Percentiles rank a stretch among this genome's conserved stretches.
These are phyloP conservation scores for Dunaliella primolecta DNA, from an alignment of 139 green algal species.

Conservation along the genomic window DNA sequence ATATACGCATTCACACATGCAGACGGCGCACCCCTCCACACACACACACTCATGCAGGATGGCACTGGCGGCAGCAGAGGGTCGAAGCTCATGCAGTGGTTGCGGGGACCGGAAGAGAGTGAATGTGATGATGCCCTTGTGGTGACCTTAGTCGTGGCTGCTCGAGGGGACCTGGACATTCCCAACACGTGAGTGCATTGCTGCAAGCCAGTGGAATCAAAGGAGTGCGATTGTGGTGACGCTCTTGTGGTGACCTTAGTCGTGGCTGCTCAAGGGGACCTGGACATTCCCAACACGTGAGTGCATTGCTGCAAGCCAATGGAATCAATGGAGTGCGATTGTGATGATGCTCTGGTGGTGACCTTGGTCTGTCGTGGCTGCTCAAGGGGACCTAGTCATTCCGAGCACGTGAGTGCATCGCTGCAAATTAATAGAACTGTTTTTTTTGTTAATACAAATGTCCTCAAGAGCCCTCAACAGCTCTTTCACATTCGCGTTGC, in stretches of 20 bases:
- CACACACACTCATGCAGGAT: no score
- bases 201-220: no score
- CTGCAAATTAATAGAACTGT: neutral
- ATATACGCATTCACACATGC: no score
- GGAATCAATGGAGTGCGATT: neutral
- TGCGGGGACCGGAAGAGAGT: neutral
- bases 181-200: neutral
- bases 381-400: conserved; percentile 2
- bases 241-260: conserved; percentile 26
- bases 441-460: no score
- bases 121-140: conserved; percentile 19
- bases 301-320: neutral
- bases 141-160: conserved; percentile 22
- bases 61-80: neutral
- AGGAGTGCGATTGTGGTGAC: conserved; percentile 8
- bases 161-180: conserved; percentile 7
- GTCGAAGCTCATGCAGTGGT: neutral
- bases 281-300: conserved; percentile 3
- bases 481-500: no score
- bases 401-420: neutral
- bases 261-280: neutral
- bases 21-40: no score
- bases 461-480: no score
- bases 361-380: conserved; percentile 17
- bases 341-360: conserved; percentile 26